Percentiles rank a stretch among this genome's conserved stretches.
Conservation (phyloP, 1,284 basidiomycete species). For the Trametes pubescens region DNA sequence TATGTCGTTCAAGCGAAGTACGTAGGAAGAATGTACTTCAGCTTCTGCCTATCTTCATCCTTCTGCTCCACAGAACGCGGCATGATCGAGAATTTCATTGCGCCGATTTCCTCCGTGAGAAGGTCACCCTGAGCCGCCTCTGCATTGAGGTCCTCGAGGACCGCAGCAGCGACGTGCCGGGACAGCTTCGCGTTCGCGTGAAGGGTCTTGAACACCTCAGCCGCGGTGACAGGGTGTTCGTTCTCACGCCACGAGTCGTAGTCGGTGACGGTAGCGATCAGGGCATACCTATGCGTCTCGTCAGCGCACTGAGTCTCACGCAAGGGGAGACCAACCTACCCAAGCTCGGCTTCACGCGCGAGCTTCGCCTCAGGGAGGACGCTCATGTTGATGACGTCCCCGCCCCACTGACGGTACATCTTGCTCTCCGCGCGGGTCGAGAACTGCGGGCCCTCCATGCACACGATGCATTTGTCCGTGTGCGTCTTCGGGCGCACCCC, state of each 20-base stretch:
- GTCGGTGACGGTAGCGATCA: conserved; percentile 91
- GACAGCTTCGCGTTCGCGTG: conserved; percentile 87
- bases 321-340: conserved; percentile 54
- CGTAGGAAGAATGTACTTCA: conserved; percentile 81
- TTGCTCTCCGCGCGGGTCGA: conserved; percentile 94
- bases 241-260: conserved; percentile 91
- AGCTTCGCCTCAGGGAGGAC: conserved; percentile 96
- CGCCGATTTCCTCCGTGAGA: conserved; percentile 74
- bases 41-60: conserved; percentile 74
- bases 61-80: conserved; percentile 71
- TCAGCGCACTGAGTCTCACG: conserved; percentile 10
- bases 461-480: conserved; percentile 87
- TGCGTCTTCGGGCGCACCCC: conserved; percentile 73
- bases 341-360: conserved; percentile 93
- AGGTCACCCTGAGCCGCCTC: conserved; percentile 60
- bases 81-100: conserved; percentile 89
- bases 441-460: conserved; percentile 98
- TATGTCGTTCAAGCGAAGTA: conserved; percentile 55
- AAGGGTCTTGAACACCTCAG: conserved; percentile 90
- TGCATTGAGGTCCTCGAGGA: conserved; percentile 82
- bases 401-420: conserved; percentile 95
- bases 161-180: conserved; percentile 74
- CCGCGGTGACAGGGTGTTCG: conserved; percentile 85
- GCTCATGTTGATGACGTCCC: conserved; percentile 96
- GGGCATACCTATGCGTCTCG: conserved; percentile 70